These are phyloP conservation scores for Annulohypoxylon truncatum DNA, from an alignment of 2,329 filamentous ascomycete genomes.

Conservation along the genomic window DNA sequence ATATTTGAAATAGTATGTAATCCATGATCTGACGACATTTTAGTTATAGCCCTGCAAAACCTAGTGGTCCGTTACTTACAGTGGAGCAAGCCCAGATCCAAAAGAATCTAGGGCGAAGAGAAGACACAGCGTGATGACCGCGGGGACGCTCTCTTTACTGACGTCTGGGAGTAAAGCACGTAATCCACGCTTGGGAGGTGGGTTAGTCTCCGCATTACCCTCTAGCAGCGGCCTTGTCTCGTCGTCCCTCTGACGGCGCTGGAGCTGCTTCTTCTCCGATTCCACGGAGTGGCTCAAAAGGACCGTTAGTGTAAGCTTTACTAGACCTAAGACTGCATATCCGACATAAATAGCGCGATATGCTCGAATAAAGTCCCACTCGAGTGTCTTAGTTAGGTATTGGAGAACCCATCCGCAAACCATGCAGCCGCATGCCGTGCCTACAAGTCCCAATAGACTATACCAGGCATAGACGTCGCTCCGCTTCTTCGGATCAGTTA, in stretches of 20 bases:
- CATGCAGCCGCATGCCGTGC: slow-evolving; percentile 67
- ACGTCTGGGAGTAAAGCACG: slow-evolving; percentile 65
- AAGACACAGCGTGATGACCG: slow-evolving; percentile 71
- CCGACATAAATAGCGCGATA: slow-evolving; percentile 62
- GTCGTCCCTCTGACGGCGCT: slow-evolving; percentile 17
- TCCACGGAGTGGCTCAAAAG: slow-evolving; percentile 56
- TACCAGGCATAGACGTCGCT: slow-evolving; percentile 73
- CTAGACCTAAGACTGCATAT: slow-evolving; percentile 66
- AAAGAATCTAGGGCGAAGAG: slow-evolving; percentile 55
- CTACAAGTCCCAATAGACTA: slow-evolving; percentile 67
- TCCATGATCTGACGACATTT: slow-evolving; percentile 63
- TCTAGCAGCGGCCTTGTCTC: slow-evolving; percentile 43
- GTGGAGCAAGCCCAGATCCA: slow-evolving; percentile 74
- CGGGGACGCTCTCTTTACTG: slow-evolving; percentile 51
- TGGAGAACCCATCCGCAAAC: slow-evolving; percentile 70
- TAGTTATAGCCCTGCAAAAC: neutral
- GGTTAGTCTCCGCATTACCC: neutral
- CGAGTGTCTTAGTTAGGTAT: slow-evolving; percentile 54
- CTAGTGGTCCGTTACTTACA: slow-evolving; percentile 60
- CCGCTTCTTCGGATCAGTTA: slow-evolving; percentile 59
- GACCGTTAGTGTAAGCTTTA: slow-evolving; percentile 67
- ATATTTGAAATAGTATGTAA: slow-evolving; percentile 66
- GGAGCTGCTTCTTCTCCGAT: slow-evolving; percentile 47
- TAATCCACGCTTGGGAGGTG: slow-evolving; percentile 20
- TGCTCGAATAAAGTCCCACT: slow-evolving; percentile 40